Conservation (phyloP, 73 alveolate species). For the Blepharisma japonicum region DNA sequence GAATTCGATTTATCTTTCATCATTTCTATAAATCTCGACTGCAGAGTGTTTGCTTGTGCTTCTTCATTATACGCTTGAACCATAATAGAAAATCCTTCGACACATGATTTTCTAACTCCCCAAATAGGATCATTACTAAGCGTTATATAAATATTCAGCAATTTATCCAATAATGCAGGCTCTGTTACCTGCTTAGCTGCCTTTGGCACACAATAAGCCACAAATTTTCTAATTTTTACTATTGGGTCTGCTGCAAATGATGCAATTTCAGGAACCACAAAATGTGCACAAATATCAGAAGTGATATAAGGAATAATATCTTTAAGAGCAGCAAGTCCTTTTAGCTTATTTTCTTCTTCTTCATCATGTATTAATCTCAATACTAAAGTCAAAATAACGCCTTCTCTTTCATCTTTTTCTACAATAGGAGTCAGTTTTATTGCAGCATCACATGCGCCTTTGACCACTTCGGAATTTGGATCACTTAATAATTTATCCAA, state of each 20-base stretch:
- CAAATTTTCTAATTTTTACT: not conserved
- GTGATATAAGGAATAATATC: not conserved
- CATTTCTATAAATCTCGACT: not conserved
- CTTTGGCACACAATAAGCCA: slow-evolving; percentile 1
- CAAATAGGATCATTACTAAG: not conserved
- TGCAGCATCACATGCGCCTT: not conserved
- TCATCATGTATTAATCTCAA: not conserved
- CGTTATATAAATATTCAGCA: not conserved
- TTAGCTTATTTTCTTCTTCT: not conserved
- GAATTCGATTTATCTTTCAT: not conserved
- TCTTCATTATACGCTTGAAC: not conserved
- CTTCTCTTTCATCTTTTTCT: not conserved
- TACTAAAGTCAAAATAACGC: not conserved
- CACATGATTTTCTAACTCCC: slow-evolving; percentile 10
- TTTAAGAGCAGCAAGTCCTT: not conserved
- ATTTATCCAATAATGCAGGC: not conserved
- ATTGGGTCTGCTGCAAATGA: not conserved
- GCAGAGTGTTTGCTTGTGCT: not conserved
- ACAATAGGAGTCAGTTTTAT: not conserved
- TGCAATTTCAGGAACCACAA: not conserved
- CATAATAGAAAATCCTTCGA: not conserved
- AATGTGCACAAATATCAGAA: not conserved
- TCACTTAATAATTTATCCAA: not conserved
- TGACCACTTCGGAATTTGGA: not conserved
- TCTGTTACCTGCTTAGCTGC: not conserved